phyloP scores from a whole-genome alignment of 1,139 yeast genomes.

The Geotrichum phurueaensis region DNA sequence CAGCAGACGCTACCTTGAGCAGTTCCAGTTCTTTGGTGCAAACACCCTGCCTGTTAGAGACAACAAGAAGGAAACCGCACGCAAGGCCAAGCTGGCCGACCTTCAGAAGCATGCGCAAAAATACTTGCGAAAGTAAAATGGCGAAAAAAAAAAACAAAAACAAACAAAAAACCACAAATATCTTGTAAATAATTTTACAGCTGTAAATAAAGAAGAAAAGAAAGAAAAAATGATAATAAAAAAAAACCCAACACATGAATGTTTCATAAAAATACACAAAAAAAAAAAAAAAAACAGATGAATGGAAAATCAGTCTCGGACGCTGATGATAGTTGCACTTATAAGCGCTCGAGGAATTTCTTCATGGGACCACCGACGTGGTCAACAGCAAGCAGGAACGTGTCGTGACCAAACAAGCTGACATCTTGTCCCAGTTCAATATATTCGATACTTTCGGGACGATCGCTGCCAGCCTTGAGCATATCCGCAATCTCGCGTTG shows the following conservation, averaged over 20 bases:
- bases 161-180: background rate
- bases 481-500: constrained; percentile 73
- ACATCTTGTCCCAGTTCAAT: constrained; percentile 70
- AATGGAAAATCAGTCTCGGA: no score
- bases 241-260: background rate
- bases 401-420: constrained; percentile 85
- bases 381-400: constrained; percentile 71
- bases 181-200: background rate
- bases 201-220: background rate
- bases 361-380: constrained; percentile 76
- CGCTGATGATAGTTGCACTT: background rate
- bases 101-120: constrained; percentile 31
- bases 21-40: constrained; percentile 74
- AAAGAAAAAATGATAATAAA: background rate
- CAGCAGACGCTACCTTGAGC: constrained; percentile 79
- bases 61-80: constrained; percentile 30
- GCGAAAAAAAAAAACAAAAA: background rate
- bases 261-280: background rate
- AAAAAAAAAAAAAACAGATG: background rate
- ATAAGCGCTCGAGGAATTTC: constrained; percentile 45
- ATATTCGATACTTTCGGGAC: constrained; percentile 38
- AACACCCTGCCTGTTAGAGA: constrained; percentile 31
- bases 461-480: constrained; percentile 36
- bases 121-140: constrained; percentile 13
- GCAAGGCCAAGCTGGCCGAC: constrained; percentile 25